Conservation (phyloP, 2,329 filamentous ascomycete species). For the Cytospora piceicola region DNA sequence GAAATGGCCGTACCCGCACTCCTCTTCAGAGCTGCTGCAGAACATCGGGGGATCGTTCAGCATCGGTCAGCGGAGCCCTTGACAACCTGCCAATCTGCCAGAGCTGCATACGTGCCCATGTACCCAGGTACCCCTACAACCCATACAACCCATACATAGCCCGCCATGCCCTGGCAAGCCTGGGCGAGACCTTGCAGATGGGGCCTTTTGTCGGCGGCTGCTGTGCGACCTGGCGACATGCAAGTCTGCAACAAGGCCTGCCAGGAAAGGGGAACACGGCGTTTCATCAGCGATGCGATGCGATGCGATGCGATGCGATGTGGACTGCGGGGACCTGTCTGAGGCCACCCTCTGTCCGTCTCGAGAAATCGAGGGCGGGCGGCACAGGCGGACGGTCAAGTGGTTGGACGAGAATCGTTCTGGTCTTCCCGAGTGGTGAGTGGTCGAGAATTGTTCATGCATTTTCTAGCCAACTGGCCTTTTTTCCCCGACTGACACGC, state of each 20-base stretch:
- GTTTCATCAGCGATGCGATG: slow-evolving; percentile 18
- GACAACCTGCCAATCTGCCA: slow-evolving; percentile 12
- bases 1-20: background rate
- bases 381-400: slow-evolving; percentile 3
- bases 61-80: slow-evolving; percentile 10
- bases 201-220: slow-evolving; percentile 25
- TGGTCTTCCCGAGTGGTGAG: slow-evolving; percentile 20
- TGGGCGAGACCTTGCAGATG: slow-evolving; percentile 17
- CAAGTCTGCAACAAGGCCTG: slow-evolving; percentile 3
- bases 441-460: slow-evolving; percentile 22
- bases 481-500: background rate
- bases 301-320: slow-evolving; percentile 12
- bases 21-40: background rate
- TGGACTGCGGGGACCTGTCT: slow-evolving; percentile 3
- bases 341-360: slow-evolving; percentile 9
- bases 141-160: too few species aligned
- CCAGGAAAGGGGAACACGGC: background rate
- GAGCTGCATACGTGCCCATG: slow-evolving; percentile 10
- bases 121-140: too few species aligned
- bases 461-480: slow-evolving; percentile 30
- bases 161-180: too few species aligned
- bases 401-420: slow-evolving; percentile 22
- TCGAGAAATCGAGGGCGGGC: background rate
- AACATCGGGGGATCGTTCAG: slow-evolving; percentile 17
- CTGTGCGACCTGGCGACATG: slow-evolving; percentile 15